These are phyloP conservation scores for Pistacia vera DNA, from an alignment of 345 rosid species.

Conservation along the genomic window DNA sequence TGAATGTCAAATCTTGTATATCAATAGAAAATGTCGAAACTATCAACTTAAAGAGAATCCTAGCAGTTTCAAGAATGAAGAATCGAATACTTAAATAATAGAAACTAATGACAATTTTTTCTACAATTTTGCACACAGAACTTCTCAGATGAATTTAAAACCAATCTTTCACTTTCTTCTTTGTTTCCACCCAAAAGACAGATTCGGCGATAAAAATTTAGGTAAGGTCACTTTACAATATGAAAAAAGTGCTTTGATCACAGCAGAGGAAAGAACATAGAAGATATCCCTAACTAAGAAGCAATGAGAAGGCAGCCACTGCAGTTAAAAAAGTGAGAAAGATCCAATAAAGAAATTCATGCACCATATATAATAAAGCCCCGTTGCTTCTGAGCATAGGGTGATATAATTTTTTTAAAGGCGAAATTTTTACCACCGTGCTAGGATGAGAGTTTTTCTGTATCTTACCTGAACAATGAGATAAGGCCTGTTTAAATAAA, in stretches of 20 bases:
- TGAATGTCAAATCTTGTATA: not conserved
- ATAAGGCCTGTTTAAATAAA: not conserved
- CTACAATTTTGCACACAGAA: too few species aligned
- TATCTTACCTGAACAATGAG: slow-evolving; percentile 9
- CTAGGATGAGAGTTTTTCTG: too few species aligned
- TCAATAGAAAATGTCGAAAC: not conserved
- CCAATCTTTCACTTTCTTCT: not conserved
- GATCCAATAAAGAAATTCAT: not conserved
- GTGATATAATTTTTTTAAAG: not conserved
- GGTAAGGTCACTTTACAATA: not conserved
- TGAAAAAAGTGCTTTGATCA: not conserved
- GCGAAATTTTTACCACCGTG: too few species aligned
- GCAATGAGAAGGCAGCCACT: not conserved
- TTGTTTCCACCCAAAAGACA: not conserved
- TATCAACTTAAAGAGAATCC: too few species aligned
- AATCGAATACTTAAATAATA: not conserved
- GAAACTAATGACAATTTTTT: too few species aligned
- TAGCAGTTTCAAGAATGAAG: too few species aligned
- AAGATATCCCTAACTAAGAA: not conserved
- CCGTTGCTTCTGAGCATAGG: not conserved
- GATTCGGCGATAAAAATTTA: not conserved
- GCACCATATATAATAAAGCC: not conserved
- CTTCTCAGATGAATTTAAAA: too few species aligned
- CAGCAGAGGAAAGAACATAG: not conserved
- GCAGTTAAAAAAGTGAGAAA: not conserved